Conservation (phyloP, 2,329 filamentous ascomycete genomes). For the Orbilia javanica region DNA sequence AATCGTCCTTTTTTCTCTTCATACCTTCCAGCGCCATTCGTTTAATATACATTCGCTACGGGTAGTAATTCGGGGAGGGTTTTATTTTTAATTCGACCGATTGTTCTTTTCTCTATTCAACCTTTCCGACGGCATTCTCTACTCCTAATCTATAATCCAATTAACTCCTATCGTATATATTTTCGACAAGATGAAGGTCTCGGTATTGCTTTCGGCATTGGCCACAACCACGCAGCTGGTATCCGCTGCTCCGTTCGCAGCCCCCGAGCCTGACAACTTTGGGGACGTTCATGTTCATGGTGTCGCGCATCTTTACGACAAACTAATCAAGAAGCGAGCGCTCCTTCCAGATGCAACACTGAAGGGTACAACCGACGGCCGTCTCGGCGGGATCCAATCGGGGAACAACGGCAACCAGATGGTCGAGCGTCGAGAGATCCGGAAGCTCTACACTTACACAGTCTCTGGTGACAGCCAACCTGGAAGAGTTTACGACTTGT, state of each 20-base stretch:
- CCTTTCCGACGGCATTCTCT: constrained; percentile 7
- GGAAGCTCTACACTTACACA: neutral
- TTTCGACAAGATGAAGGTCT: constrained; percentile 42
- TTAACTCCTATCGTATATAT: constrained; percentile 5
- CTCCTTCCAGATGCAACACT: neutral
- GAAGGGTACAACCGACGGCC: neutral
- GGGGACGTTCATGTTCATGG: neutral
- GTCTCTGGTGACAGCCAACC: neutral
- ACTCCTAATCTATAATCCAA: constrained; percentile 40
- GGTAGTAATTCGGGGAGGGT: neutral
- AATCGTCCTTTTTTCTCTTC: neutral
- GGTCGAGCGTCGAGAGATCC: constrained; percentile 32
- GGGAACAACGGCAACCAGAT: neutral
- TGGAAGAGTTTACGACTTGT: constrained; percentile 36
- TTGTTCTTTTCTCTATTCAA: constrained; percentile 14
- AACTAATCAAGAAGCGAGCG: constrained; percentile 21
- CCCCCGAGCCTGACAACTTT: neutral
- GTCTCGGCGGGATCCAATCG: neutral
- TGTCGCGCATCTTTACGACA: constrained; percentile 12
- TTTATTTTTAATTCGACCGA: constrained; percentile 22
- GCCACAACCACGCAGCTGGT: constrained; percentile 19
- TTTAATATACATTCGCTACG: constrained; percentile 42
- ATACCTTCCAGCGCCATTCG: constrained; percentile 40
- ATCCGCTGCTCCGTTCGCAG: constrained; percentile 6
- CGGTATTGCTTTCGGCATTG: constrained; percentile 40